Evolutionary conservation across 176 grass and related monocot species (phyloP), one percentile per base, ranked within the genome.

Genomic region (Oryza nivara): DNA sequence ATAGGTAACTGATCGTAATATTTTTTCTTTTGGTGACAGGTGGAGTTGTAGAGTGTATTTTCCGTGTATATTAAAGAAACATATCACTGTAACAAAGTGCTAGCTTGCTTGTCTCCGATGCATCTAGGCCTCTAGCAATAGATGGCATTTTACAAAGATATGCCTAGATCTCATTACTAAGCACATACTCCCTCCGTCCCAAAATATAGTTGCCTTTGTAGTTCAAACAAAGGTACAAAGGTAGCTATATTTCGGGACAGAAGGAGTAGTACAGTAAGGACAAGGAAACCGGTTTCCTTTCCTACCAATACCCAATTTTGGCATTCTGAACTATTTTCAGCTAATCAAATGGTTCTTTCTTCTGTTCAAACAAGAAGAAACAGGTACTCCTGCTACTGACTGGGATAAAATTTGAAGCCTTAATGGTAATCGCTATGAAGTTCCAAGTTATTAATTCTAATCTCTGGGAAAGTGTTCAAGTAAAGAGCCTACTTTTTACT

Each of bases 301-400:
- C 26, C n/a, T 20, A 58, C 25, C 30, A 69, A 15, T 65, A 26
- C 84, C 13, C 9, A 65, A 75, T n/a, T 80, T 63, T 65, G 71
- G 49, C 34, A 65, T 63, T 17, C 49, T 12, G 52, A 81, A 30
- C 77, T 81, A 52, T 74, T 58, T 85, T 12, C 15, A 76, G 77
- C 35, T 70, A 81, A 60, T 80, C 3, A 20, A 11, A 30, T 76
- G 25, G 43, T 36, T 74, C 11, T 67, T 47, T 84, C 15, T 40
- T 85, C 85, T 84, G n/a, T 75, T 43, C 73, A 81, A 76, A 75
- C 32, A 46, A 70, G n/a, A 15, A 83, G 66, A 51, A 72, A 67
- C 44, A 44, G 5, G 47, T 47, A 17, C 22, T 67, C 22, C 26
- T 17, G 14, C 20, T 44, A 58, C 9, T 88, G 23, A 60, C 61